Percentiles rank a stretch among this genome's conserved stretches.
Evolutionary conservation across 331 rosid species (phyloP).

Genomic region (Cydonia oblonga): DNA sequence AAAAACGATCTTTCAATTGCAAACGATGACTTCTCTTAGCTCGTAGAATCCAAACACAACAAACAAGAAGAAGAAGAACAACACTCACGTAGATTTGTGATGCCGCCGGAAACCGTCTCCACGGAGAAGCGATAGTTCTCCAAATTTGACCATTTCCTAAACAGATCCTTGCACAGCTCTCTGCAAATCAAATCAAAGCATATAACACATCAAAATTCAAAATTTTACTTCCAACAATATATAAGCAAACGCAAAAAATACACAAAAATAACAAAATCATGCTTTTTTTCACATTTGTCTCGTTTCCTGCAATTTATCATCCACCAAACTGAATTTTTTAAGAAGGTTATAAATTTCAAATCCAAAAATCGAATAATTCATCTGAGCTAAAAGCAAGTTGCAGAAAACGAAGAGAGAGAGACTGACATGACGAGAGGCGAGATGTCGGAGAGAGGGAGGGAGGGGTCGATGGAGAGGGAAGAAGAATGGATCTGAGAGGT

Average conservation of each 20-base stretch:
- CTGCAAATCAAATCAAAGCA: slow-evolving; percentile 32
- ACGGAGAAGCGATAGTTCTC: slow-evolving; percentile 52
- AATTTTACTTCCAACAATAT: no score
- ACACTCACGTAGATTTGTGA: slow-evolving; percentile 75
- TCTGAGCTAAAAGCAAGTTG: not conserved
- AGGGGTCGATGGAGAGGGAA: slow-evolving; percentile 46
- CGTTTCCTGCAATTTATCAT: not conserved
- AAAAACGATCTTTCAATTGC: no score
- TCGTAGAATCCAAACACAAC: not conserved
- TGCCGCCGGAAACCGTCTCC: slow-evolving; percentile 78
- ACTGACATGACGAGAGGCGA: slow-evolving; percentile 42
- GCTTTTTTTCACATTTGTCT: not conserved
- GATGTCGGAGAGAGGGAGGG: slow-evolving; percentile 40
- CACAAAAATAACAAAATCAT: no score
- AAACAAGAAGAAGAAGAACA: not conserved
- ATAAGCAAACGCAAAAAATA: no score
- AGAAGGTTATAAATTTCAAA: not conserved
- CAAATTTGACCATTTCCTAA: slow-evolving; percentile 64
- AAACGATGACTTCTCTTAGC: not conserved
- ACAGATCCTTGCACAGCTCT: slow-evolving; percentile 68
- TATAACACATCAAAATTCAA: not conserved
- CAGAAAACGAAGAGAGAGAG: not conserved
- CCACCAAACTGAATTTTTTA: not conserved
- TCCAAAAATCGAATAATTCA: not conserved
- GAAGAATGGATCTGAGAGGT: slow-evolving; percentile 39